phyloP scores from a whole-genome alignment of 306 rosid species.

The Macrotyloma uniflorum region DNA sequence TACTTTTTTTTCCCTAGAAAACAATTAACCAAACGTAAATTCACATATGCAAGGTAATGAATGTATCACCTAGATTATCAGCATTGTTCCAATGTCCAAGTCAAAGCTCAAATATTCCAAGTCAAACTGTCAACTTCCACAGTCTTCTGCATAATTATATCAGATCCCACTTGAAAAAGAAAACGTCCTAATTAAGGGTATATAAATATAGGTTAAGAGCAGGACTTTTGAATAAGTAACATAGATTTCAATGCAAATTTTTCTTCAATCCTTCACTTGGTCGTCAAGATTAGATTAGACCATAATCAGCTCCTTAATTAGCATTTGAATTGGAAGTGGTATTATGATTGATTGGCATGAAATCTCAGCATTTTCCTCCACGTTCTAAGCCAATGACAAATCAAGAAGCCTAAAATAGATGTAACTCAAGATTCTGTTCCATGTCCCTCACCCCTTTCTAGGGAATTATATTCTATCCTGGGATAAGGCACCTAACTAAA shows the following conservation, averaged over 20 bases:
- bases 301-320: slow-evolving; percentile 19
- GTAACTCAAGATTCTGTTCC: slow-evolving; percentile 39
- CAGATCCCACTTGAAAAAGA: slow-evolving; percentile 30
- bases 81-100: not conserved
- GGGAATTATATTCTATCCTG: slow-evolving; percentile 29
- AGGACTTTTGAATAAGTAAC: not conserved
- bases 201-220: not conserved
- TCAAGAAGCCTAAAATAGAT: not conserved
- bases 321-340: not conserved
- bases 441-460: not conserved
- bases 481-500: slow-evolving; percentile 30
- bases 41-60: no score
- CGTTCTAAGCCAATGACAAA: slow-evolving; percentile 13
- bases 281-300: slow-evolving; percentile 24
- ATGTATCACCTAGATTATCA: no score
- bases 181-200: not conserved
- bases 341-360: not conserved
- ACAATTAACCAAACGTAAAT: no score
- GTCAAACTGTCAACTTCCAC: not conserved
- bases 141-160: slow-evolving; percentile 33
- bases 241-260: not conserved
- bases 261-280: slow-evolving; percentile 32
- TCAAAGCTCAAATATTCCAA: not conserved
- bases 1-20: no score
- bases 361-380: slow-evolving; percentile 33